phyloP scores from a whole-genome alignment of 805 yeast species.

The Wickerhamomyces ciferrii region DNA sequence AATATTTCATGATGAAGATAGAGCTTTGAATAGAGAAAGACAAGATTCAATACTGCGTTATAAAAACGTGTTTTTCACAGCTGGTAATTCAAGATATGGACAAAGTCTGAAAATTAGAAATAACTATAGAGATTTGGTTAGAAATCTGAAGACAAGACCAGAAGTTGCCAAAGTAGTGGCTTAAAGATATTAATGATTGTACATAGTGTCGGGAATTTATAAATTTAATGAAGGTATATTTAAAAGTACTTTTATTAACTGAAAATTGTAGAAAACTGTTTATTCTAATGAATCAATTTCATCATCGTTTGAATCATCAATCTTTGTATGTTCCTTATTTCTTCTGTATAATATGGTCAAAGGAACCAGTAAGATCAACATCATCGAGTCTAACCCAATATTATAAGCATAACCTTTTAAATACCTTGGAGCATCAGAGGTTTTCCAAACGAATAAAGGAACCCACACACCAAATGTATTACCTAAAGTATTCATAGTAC shows the following conservation, averaged over 20 bases:
- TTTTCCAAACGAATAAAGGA: constrained; percentile 26
- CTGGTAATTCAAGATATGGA: neutral
- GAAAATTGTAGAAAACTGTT: constrained; percentile 22
- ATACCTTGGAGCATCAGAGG: constrained; percentile 52
- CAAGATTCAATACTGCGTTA: neutral
- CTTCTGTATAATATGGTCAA: constrained; percentile 18
- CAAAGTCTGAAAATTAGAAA: neutral
- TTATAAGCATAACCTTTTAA: constrained; percentile 42
- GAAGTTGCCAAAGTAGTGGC: constrained; percentile 5
- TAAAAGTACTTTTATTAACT: too few species aligned
- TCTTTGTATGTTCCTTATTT: neutral
- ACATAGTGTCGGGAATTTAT: neutral
- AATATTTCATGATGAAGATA: constrained; percentile 8
- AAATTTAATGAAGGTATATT: neutral
- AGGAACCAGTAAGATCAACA: constrained; percentile 21
- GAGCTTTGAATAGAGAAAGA: neutral
- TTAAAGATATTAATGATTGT: neutral
- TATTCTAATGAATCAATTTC: constrained; percentile 4
- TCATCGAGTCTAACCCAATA: constrained; percentile 17
- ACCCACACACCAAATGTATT: constrained; percentile 52
- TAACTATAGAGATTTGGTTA: neutral
- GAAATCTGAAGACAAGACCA: neutral
- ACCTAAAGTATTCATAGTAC: constrained; percentile 46
- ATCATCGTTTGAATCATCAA: neutral
- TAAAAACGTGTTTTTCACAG: neutral